Evolutionary conservation across 345 rosid genomes (phyloP).

Genomic region (Eucalyptus tenuipes): DNA sequence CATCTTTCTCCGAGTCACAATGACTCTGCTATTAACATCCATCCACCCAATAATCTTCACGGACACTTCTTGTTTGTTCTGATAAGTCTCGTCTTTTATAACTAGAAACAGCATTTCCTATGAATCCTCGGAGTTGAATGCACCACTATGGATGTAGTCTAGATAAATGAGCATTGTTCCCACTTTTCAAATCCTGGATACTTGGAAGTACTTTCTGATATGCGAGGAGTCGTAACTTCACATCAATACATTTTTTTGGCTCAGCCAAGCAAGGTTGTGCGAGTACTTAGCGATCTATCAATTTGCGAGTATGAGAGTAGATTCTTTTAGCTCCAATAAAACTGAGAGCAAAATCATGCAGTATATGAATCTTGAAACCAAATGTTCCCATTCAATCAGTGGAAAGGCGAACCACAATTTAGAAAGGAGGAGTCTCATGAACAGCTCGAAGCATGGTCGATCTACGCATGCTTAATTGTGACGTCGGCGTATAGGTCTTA

Average conservation of each 20-base stretch:
- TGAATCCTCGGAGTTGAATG: not conserved
- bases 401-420: not conserved
- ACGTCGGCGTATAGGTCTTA: fast-evolving
- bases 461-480: not conserved
- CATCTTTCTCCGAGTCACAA: not conserved
- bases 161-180: not conserved
- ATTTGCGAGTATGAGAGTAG: not conserved
- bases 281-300: not conserved
- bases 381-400: not conserved
- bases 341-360: not conserved
- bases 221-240: not conserved
- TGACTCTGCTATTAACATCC: not conserved
- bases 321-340: not conserved
- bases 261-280: not conserved
- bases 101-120: not conserved
- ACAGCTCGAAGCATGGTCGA: fast-evolving
- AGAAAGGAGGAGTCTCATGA: not conserved
- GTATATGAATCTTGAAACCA: not conserved
- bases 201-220: not conserved
- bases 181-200: not conserved
- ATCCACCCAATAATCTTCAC: not conserved
- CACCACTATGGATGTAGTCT: not conserved
- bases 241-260: not conserved
- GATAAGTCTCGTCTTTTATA: not conserved
- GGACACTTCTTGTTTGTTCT: not conserved